These are phyloP conservation scores for Dactylellina drechsleri DNA, from an alignment of 2,329 filamentous ascomycete species.

Conservation along the genomic window DNA sequence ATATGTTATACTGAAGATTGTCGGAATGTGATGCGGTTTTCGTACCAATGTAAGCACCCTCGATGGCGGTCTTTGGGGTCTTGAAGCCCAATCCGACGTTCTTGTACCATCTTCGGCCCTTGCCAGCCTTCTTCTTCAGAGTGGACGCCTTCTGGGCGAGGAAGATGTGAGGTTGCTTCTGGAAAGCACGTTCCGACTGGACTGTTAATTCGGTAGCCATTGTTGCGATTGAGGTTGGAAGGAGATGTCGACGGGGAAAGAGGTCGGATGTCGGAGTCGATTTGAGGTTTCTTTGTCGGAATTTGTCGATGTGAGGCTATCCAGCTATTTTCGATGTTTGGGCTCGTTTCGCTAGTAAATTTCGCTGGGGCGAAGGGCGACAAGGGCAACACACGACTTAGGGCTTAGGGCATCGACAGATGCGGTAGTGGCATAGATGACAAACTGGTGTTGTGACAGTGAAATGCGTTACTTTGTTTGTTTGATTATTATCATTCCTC, in stretches of 20 bases:
- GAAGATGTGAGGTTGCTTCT: conserved; percentile 99
- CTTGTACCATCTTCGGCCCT: conserved; percentile 99
- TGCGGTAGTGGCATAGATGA: neutral
- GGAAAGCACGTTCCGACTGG: conserved; percentile 99
- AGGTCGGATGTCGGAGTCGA: conserved; percentile 11
- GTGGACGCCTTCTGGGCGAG: conserved; percentile 93
- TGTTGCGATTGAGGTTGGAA: conserved; percentile 66
- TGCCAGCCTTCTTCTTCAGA: conserved; percentile 84
- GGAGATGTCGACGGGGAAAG: conserved; percentile 58
- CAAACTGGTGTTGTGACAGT: conserved; percentile 19
- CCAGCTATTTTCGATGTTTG: conserved; percentile 44
- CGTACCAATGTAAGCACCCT: conserved; percentile 95
- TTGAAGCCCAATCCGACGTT: conserved; percentile 99
- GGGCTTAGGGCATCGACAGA: conserved; percentile 39
- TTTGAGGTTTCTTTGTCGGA: conserved; percentile 23
- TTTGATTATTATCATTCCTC: conserved; percentile 12
- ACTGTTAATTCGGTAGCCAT: conserved; percentile 99
- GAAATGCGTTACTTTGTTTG: conserved; percentile 1
- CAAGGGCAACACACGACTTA: conserved; percentile 24
- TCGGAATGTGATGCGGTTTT: conserved; percentile 38
- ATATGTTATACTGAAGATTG: conserved; percentile 5
- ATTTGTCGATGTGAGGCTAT: conserved; percentile 39
- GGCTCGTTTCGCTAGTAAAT: conserved; percentile 27
- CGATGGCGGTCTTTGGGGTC: conserved; percentile 98
- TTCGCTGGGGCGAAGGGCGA: neutral